Conservation (phyloP, 1,284 basidiomycete species). For the Austroboletus novae-zelandiae region DNA sequence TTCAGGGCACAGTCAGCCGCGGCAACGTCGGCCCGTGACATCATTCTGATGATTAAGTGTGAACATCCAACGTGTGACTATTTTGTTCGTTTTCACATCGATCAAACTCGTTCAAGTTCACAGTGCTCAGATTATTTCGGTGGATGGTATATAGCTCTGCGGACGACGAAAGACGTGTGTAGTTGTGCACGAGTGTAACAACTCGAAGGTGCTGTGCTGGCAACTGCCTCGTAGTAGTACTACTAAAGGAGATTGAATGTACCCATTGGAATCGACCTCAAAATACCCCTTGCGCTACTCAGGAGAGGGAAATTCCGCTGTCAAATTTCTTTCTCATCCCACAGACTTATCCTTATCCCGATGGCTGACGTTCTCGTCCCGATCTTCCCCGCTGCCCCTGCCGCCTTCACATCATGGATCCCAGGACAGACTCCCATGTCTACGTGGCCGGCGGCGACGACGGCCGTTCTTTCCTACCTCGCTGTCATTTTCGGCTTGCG, state of each 20-base stretch:
- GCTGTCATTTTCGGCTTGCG: slow-evolving; percentile 84
- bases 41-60: no score
- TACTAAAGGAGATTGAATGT: no score
- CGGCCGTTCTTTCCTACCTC: slow-evolving; percentile 78
- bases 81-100: not conserved
- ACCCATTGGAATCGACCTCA: no score
- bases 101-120: not conserved
- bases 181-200: no score
- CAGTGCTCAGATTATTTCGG: not conserved
- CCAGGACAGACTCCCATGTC: slow-evolving; percentile 77
- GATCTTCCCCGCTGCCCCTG: slow-evolving; percentile 39
- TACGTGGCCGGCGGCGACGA: slow-evolving; percentile 69
- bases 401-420: slow-evolving; percentile 63
- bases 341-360: not conserved
- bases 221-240: no score
- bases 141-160: not conserved
- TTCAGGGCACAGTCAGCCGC: not conserved
- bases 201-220: no score
- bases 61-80: no score
- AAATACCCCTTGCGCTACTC: no score
- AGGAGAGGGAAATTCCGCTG: no score
- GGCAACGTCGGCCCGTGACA: no score
- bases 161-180: no score
- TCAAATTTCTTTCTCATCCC: not conserved
- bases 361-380: slow-evolving; percentile 9